Percentiles rank a stretch among this genome's conserved stretches.
These are phyloP conservation scores for Pseudogymnoascus sp. DNA, from an alignment of 2,329 filamentous ascomycete species.

Conservation along the genomic window DNA sequence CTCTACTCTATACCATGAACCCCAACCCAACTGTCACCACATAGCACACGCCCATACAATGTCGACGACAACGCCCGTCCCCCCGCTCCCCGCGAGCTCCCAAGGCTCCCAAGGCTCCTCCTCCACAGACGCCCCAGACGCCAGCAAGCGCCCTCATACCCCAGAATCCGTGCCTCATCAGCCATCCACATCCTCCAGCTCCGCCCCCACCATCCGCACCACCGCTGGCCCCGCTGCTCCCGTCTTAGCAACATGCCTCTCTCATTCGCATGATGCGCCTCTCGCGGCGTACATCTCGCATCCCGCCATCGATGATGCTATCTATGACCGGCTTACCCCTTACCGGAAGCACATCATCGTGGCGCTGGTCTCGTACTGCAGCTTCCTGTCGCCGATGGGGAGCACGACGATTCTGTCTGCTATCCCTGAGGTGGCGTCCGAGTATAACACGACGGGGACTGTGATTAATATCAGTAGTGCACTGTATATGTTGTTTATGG, in stretches of 20 bases:
- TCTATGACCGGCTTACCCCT: slow-evolving; percentile 59
- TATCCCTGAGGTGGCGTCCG: slow-evolving; percentile 63
- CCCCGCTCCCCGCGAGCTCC: not conserved
- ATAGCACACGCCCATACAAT: not conserved
- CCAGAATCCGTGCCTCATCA: not conserved
- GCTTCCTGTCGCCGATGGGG: slow-evolving; percentile 67
- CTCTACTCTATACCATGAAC: not conserved
- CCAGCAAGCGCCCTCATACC: not conserved
- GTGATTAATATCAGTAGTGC: slow-evolving; percentile 71
- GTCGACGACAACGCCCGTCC: not conserved
- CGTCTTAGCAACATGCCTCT: not conserved
- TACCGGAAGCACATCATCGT: slow-evolving; percentile 62
- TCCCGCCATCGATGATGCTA: slow-evolving; percentile 38
- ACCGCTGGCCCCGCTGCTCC: not conserved
- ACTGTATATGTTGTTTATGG: slow-evolving; percentile 69
- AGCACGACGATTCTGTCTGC: slow-evolving; percentile 68
- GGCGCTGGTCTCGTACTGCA: slow-evolving; percentile 62
- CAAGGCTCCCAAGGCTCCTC: not conserved
- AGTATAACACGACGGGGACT: slow-evolving; percentile 57
- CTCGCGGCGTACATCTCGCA: slow-evolving; percentile 23
- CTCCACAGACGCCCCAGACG: not conserved
- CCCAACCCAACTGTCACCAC: not conserved
- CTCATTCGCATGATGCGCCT: not conserved
- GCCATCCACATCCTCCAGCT: not conserved
- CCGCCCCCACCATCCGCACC: not conserved